Evolutionary conservation across 2,329 filamentous ascomycete genomes (phyloP), one percentile per base, ranked within the genome.

Genomic region (Clonostachys byssicola): DNA sequence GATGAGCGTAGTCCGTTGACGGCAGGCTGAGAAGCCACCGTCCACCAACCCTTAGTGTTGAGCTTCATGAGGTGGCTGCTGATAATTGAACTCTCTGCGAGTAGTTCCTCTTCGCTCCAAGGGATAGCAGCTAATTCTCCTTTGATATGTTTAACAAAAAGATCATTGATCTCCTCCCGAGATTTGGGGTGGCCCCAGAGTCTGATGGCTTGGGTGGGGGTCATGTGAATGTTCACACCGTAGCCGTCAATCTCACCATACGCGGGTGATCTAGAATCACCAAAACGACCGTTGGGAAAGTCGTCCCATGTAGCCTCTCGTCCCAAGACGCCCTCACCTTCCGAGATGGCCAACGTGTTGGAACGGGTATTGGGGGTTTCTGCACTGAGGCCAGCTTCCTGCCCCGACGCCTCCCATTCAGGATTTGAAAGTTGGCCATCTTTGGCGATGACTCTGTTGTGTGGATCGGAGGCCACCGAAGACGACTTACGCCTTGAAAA

Each of bases 171-270:
- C 60, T 97, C 91, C 33, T 77, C 71, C 2, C 65, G 64, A 5
- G 79, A 80, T 23, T 78, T 81, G 1, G 94, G 94, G 49, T 86
- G 76, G 18, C 89, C 90, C 94, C 94, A 99, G 34, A 96, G 76
- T 54, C 81, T 78, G 54, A 92, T 80, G 12, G 94, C 94, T 60
- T 92, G 85, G 3, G 85, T 79, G n/a, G 89, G 83, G 1, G 88
- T 89, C 62, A 96, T 89, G 70, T 96, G 94, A 38, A 99, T 75
- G 48, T 87, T 94, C n/a, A 95, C 91, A 12, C 94, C 94, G 62
- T 97, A 97, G n/a, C 92, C 92, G 61, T 97, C 92, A 49, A 96
- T 96, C 66, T 96, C 91, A 58, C 92, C 92, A 62, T 95, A 97
- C 1, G 92, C 92, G 2, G 91, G 91, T 4, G 91, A 96, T 45